Conservation (phyloP, 192 early-diverging fungal species). For the Anaeromyces robustus region DNA sequence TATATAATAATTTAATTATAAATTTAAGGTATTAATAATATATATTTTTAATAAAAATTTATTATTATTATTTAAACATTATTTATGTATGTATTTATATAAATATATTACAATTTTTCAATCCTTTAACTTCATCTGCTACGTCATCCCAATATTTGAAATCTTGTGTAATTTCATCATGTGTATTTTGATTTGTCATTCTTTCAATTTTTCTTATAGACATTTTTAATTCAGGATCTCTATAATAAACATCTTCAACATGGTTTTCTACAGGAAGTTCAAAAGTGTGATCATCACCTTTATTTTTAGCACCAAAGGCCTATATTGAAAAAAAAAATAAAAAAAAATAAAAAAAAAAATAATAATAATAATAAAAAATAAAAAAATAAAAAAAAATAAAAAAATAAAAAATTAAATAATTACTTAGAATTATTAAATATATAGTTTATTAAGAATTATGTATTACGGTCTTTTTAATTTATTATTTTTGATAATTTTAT, state of each 20-base stretch:
- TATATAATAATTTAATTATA: constrained; percentile 1
- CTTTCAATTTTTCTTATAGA: constrained; percentile 33
- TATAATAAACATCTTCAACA: constrained; percentile 42
- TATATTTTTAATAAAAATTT: constrained; percentile 16
- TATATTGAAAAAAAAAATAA: not conserved
- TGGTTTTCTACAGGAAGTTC: constrained; percentile 29
- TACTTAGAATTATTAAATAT: too few relatives aligned
- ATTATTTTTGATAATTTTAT: not conserved
- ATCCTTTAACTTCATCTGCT: constrained; percentile 29
- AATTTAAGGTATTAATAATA: not conserved
- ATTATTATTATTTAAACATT: not conserved
- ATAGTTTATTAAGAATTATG: too few relatives aligned
- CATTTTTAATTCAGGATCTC: constrained; percentile 34
- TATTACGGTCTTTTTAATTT: too few relatives aligned
- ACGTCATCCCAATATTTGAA: constrained; percentile 54
- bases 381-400: too few relatives aligned
- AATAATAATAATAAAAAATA: too few relatives aligned
- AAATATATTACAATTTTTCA: not conserved
- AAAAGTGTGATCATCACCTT: constrained; percentile 36
- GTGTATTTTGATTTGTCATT: constrained; percentile 53
- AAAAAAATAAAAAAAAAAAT: too few relatives aligned
- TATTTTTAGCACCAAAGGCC: constrained; percentile 22
- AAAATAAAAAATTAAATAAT: too few relatives aligned
- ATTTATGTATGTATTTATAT: too few relatives aligned
- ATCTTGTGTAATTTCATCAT: constrained; percentile 47